Conservation (phyloP, 2,329 filamentous ascomycete genomes). For the Phymatotrichopsis omnivora region DNA sequence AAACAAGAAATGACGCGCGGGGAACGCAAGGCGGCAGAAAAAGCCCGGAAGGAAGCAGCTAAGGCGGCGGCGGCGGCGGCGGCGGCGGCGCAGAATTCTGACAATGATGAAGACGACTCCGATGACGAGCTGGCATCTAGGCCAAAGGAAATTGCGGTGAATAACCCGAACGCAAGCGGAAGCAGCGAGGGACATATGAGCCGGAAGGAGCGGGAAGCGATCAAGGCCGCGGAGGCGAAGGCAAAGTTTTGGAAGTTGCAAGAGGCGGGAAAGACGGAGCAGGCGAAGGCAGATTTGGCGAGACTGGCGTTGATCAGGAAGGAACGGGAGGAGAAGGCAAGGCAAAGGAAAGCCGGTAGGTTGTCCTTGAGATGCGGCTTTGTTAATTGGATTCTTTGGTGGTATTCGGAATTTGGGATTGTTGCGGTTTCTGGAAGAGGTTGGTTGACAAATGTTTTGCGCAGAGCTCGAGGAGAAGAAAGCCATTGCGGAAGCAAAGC, state of each 20-base stretch:
- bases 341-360: constrained; percentile 68
- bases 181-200: constrained; percentile 43
- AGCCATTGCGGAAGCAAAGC: constrained; percentile 39
- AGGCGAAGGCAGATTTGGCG: constrained; percentile 81
- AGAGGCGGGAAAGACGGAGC: constrained; percentile 90
- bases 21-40: constrained; percentile 75
- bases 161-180: constrained; percentile 25
- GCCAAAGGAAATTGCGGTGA: constrained; percentile 4
- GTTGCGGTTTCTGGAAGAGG: constrained; percentile 37
- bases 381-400: background rate
- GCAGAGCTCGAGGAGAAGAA: constrained; percentile 36
- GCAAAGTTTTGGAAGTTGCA: constrained; percentile 88
- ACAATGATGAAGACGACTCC: constrained; percentile 52
- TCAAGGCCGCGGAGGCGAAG: constrained; percentile 78
- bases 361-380: constrained; percentile 38
- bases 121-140: constrained; percentile 41
- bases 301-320: constrained; percentile 72
- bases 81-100: constrained; percentile 68
- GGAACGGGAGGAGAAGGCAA: constrained; percentile 74
- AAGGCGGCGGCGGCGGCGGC: constrained; percentile 57
- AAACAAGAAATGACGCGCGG: constrained; percentile 62
- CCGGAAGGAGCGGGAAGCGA: constrained; percentile 61
- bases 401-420: background rate
- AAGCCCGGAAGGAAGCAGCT: constrained; percentile 83
- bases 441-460: constrained; percentile 28